Evolutionary conservation across 2,329 filamentous ascomycete species (phyloP).

Genomic region (Pseudogymnoascus sp.): DNA sequence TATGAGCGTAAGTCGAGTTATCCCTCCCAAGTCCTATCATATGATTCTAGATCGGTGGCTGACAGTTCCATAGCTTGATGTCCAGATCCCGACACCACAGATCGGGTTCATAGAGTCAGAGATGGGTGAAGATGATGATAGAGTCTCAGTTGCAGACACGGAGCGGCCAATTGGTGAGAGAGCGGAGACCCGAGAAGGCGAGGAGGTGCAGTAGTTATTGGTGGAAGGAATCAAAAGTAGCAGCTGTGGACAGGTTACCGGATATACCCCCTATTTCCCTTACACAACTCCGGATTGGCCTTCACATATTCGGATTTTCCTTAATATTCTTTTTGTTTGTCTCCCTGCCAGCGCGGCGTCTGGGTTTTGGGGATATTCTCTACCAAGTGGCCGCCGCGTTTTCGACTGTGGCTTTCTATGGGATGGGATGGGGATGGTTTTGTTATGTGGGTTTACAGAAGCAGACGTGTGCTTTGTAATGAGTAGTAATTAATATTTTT

Average conservation of each 20-base stretch:
- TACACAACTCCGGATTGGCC: slow-evolving; percentile 2
- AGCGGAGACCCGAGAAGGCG: not conserved
- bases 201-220: not conserved
- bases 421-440: not conserved
- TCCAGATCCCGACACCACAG: slow-evolving; percentile 8
- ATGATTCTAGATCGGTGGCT: not conserved
- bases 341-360: slow-evolving; percentile 3
- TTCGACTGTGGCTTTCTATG: not conserved
- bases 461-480: not conserved
- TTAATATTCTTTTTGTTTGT: not conserved
- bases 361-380: not conserved
- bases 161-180: not conserved
- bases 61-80: not conserved
- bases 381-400: not conserved
- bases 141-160: not conserved
- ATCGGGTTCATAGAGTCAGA: slow-evolving; percentile 5
- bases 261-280: slow-evolving; percentile 3
- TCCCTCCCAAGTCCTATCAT: not conserved
- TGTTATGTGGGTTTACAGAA: not conserved
- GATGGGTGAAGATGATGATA: not conserved
- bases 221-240: not conserved
- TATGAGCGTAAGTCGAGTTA: slow-evolving; percentile 54
- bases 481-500: not conserved
- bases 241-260: not conserved
- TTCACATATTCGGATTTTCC: not conserved